Conservation (phyloP, 192 early-diverging fungal species). For the Podila epicladia region DNA sequence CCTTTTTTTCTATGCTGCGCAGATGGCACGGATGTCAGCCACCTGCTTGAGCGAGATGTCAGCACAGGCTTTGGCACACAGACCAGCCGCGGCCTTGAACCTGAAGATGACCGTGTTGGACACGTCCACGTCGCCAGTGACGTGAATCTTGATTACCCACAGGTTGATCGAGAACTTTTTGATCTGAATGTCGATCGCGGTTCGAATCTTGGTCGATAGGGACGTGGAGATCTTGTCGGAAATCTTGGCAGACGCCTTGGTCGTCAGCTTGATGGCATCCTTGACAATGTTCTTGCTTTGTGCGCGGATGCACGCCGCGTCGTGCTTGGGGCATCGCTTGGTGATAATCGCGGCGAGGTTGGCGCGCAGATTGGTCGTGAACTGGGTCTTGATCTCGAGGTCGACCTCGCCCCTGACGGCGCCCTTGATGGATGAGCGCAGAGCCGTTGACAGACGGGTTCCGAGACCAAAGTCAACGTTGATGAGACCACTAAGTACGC, state of each 20-base stretch:
- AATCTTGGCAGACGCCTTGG: constrained; percentile 48
- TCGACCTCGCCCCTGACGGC: constrained; percentile 45
- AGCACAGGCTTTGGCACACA: constrained; percentile 29
- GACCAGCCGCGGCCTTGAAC: constrained; percentile 39
- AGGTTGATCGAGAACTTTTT: constrained; percentile 51
- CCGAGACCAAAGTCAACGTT: constrained; percentile 43
- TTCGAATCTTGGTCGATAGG: constrained; percentile 27
- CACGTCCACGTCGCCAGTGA: constrained; percentile 38
- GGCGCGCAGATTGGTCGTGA: constrained; percentile 36
- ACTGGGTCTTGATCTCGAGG: constrained; percentile 41
- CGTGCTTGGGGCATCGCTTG: constrained; percentile 43
- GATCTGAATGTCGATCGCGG: constrained; percentile 40
- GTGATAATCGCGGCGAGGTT: constrained; percentile 37
- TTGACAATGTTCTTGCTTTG: constrained; percentile 43
- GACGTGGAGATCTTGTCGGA: constrained; percentile 25
- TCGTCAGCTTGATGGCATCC: constrained; percentile 37
- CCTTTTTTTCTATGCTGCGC: neutral
- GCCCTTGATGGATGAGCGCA: constrained; percentile 43
- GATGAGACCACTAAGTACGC: constrained; percentile 26
- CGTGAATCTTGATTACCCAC: constrained; percentile 31
- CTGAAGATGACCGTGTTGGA: constrained; percentile 11
- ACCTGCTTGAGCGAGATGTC: constrained; percentile 27
- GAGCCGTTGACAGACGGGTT: constrained; percentile 29
- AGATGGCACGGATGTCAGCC: constrained; percentile 38
- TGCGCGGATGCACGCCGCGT: constrained; percentile 22